Evolutionary conservation across 192 early-diverging fungal genomes (phyloP), one percentile per base, ranked within the genome.

Genomic region (Physocladia obscura): DNA sequence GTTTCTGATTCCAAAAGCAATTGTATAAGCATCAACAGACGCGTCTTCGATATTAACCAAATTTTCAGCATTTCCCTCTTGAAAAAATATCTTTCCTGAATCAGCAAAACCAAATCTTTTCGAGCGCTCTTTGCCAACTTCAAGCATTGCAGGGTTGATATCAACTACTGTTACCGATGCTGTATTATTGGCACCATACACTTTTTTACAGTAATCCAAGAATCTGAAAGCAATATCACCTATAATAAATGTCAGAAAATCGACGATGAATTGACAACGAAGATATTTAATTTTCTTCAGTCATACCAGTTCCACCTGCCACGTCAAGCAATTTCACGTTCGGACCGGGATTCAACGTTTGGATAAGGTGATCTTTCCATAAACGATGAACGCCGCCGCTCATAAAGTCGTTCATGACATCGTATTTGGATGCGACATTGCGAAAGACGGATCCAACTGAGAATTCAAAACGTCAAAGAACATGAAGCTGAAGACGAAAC

Each of bases 371-470:
- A 70, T 97, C 93, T 72, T 99, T 99, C 97, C 97, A 99, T 34
- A 97, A 73, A 57, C 95, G 86, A 76, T 99, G 95, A 22, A 99
- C 78, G 31, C 97, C 97, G 31, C 85, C 79, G 73, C 89, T 91
- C 95, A 98, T 98, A 21, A 91, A 89, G 62, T 98, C 95, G 82
- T 98, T 98, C 97, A 99, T 98, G 11, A 95, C 61, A 75, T 99
- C 97, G 81, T 99, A 99, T 51, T 90, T 95, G n/a, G 81, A 76
- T 2, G 97, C 97, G 21, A 99, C 97, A 69, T 85, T 93, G n/a
- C 89, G 84, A 75, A 98, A 98, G 13, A 98, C 97, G 54, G 85
- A 74, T 52, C 87, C 90, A 34, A 98, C 95, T 92, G 71, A 19
- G 40, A 17, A 34, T n/a, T 21, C 49, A 58, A 78, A 17, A 73